Evolutionary conservation across 2,329 filamentous ascomycete genomes (phyloP), one percentile per base, ranked within the genome.

Genomic region (Fusarium sp.): DNA sequence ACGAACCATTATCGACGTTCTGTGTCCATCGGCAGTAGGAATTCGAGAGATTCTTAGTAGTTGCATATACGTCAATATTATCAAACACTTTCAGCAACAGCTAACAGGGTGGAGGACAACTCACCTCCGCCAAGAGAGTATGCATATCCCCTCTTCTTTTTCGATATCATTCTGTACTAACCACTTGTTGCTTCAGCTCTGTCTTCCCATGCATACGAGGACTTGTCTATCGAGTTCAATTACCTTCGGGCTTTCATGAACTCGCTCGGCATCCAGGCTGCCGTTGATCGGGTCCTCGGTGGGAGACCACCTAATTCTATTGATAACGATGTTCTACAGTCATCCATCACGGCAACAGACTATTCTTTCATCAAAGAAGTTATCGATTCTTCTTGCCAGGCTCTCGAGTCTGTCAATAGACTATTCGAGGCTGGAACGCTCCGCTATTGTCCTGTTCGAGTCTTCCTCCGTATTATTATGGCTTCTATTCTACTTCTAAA

Each of bases 311-410:
- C 53, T 6, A 43, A 52, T 2, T 46, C 46, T 1, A 50, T 44
- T 7, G 43, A 62, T 15, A 43, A 55, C 8, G 53, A 56, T 6
- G 40, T 62, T 17, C 39, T 45, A 39, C 82, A 74, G 75, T 82
- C 37, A 71, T 82, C 13, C 74, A 80, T 14, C 77, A 83, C 67
- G 78, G 79, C 81, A 2, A 79, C 80, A 47, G 85, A 87, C 67
- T 86, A 85, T 55, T 81, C 82, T 35, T 87, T 86, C 65, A 85
- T 87, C 15, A 82, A 83, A 71, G 84, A 86, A 70, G 85, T 87
- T 2, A 83, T 86, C 5, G 83, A 86, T 20, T 83, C 83, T 3
- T 85, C 83, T 59, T 83, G 83, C 44, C 78, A 84, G 52, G 85
- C 86, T 28, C 74, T 87, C 5, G 76, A 83, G 47, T 84, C 82